Evolutionary conservation across 23 red algal species (phyloP), one percentile per base, ranked within the genome.

Genomic region (Gracilaria caudata): DNA sequence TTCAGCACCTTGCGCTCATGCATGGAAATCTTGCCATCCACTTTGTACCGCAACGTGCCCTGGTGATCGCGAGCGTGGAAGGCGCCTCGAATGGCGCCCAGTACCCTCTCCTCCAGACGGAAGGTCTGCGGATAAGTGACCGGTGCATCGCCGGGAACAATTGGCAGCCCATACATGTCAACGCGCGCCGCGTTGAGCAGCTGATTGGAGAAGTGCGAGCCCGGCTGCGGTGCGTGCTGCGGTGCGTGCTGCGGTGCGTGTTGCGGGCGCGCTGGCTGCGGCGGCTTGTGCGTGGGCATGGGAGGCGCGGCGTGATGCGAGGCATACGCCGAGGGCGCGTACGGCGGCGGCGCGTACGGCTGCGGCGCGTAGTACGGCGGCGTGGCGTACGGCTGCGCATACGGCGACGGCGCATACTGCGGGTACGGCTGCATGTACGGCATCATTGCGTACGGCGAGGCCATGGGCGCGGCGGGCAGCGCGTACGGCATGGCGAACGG

Each of bases 71-170:
- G 46, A 3, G 68, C 51, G 45, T 54, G 36, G 59, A 91, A 91
- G 24, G 77, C 64, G 36, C 78, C 87, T 7, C 78, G 87, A 35
- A 60, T 91, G 3, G 78, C 77, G 43, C 77, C 64, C 1, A 73
- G 45, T 9, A 81, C 39, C 65, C 74, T 81, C 63, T 91, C 87
- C 78, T 91, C 87, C 37, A 91, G 51, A n/a, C 78, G 64, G 64
- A 91, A 91, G 16, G 44, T 68, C 41, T 89, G 71, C 45, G 68
- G 54, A 34, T 47, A 89, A 0, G 68, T 46, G 34, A 79, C 53
- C 14, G 85, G 34, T 3, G 21, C 10, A n/a, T 89, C 85, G 29
- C 73, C 73, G 10, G 64, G 23, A 30, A 89, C 74, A 41, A 89
- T 49, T 3, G 85, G 85, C 36, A 89, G 60, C 7, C 85, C 85